Conservation (phyloP, 495 filamentous ascomycete genomes). For the Penicillium coffeae region DNA sequence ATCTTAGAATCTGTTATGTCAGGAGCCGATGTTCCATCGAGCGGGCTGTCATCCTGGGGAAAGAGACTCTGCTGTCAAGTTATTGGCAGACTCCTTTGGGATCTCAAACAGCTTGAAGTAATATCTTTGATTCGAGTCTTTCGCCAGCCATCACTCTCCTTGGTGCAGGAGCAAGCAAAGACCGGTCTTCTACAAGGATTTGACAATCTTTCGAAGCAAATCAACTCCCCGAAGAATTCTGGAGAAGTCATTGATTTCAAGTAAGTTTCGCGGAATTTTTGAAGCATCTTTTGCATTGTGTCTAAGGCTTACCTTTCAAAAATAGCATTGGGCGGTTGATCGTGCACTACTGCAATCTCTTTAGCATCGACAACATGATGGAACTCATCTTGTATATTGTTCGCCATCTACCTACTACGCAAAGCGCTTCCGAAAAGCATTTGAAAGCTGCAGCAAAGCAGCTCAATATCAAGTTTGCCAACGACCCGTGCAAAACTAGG, state of each 20-base stretch:
- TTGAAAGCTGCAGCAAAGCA: background rate
- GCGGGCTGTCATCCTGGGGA: background rate
- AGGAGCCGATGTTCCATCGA: background rate
- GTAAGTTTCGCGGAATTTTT: no score
- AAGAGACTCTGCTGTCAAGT: background rate
- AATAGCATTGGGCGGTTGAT: background rate
- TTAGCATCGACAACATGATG: background rate
- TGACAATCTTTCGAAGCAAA: background rate
- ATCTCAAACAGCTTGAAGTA: background rate
- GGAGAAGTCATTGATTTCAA: background rate
- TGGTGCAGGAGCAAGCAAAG: background rate
- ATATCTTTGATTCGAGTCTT: background rate
- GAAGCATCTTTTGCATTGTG: no score
- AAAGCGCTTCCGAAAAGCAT: background rate
- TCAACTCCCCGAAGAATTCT: background rate
- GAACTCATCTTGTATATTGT: background rate
- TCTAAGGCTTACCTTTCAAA: background rate
- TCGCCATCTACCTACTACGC: background rate
- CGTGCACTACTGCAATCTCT: background rate
- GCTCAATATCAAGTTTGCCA: background rate
- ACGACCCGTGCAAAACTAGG: background rate
- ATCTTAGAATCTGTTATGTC: background rate
- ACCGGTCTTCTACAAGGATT: background rate
- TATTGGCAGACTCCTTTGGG: background rate
- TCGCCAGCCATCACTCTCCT: background rate